phyloP scores from a whole-genome alignment of 805 yeast species.

The Barnettozyma botsteinii region DNA sequence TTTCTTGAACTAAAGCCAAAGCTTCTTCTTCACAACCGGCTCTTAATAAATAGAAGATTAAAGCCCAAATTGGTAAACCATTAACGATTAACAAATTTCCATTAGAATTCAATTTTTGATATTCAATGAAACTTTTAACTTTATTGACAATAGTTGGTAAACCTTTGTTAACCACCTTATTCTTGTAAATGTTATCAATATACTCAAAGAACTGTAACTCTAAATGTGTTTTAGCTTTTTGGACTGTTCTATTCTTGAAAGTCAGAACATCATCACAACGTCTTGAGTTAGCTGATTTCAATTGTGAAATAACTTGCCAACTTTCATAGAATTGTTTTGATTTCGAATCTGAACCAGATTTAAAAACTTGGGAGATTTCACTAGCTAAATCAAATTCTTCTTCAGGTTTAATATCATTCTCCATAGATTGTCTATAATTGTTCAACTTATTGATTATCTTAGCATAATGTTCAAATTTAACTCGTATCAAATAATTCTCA shows the following conservation, averaged over 20 bases:
- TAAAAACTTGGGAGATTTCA: constrained; percentile 56
- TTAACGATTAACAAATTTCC: constrained; percentile 62
- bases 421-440: constrained; percentile 52
- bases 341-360: constrained; percentile 51
- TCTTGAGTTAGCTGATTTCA: constrained; percentile 22
- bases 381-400: constrained; percentile 49
- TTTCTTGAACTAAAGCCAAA: constrained; percentile 53
- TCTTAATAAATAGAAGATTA: constrained; percentile 76
- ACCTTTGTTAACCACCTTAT: constrained; percentile 53
- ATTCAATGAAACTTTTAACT: constrained; percentile 54
- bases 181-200: constrained; percentile 58
- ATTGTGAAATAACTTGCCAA: constrained; percentile 58
- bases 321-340: constrained; percentile 69
- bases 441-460: constrained; percentile 65
- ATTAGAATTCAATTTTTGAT: constrained; percentile 37
- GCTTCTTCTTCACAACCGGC: constrained; percentile 83
- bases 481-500: constrained; percentile 35
- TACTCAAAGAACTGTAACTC: constrained; percentile 75
- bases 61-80: constrained; percentile 92
- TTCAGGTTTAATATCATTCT: constrained; percentile 9
- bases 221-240: constrained; percentile 52
- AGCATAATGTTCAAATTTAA: constrained; percentile 71
- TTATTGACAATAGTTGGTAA: constrained; percentile 68
- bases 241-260: constrained; percentile 36
- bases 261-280: constrained; percentile 15